Evolutionary conservation across 2,329 filamentous ascomycete species (phyloP).

Genomic region (Fusarium haematococcum): DNA sequence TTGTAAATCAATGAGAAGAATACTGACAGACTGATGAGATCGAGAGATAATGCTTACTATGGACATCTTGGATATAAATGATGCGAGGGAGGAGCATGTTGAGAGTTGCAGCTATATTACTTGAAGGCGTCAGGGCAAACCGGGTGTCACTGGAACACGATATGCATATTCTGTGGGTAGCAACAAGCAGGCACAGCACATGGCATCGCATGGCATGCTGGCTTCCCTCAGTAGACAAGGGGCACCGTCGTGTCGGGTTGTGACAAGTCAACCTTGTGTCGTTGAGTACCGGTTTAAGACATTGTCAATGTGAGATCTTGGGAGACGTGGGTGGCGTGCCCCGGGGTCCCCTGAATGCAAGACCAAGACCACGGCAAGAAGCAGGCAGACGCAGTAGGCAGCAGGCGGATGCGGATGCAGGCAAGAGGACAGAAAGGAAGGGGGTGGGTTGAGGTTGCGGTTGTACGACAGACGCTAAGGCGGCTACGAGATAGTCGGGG

Average conservation of each 20-base stretch:
- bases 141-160: background rate
- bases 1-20: background rate
- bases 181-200: background rate
- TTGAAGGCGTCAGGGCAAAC: background rate
- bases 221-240: background rate
- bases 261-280: conserved; percentile 22
- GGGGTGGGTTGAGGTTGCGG: conserved; percentile 36
- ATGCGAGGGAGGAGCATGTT: background rate
- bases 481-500: conserved; percentile 30
- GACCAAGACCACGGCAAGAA: background rate
- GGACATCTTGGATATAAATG: background rate
- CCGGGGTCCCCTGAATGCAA: background rate
- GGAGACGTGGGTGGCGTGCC: conserved; percentile 34
- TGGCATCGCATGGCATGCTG: background rate
- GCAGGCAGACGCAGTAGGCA: conserved; percentile 1
- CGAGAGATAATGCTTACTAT: background rate
- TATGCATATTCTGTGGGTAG: background rate
- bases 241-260: conserved; percentile 27
- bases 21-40: background rate
- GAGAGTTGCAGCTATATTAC: background rate
- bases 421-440: conserved; percentile 1
- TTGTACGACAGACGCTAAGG: conserved; percentile 43
- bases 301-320: conserved; percentile 34
- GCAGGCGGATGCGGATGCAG: background rate
- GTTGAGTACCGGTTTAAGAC: conserved; percentile 32